Percentiles rank a stretch among this genome's conserved stretches.
Conservation (phyloP, 2,329 filamentous ascomycete genomes). For the Penicillium sp. region DNA sequence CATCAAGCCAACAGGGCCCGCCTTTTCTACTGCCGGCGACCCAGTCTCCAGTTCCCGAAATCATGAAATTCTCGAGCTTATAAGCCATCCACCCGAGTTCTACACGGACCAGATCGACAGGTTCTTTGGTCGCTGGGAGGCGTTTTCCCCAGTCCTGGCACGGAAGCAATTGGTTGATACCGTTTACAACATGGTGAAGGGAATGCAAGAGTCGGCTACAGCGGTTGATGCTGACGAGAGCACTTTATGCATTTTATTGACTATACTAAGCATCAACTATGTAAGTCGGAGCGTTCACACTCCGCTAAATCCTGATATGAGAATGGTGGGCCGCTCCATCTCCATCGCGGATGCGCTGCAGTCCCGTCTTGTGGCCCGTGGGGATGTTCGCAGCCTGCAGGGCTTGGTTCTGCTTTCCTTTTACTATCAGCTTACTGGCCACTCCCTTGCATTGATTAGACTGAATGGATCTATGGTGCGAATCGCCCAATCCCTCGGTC, state of each 20-base stretch:
- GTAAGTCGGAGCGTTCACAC: background rate
- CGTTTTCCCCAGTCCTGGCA: background rate
- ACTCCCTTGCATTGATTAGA: background rate
- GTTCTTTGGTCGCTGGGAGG: background rate
- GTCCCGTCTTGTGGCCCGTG: background rate
- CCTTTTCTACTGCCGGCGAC: background rate
- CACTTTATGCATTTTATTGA: background rate
- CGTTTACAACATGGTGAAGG: background rate
- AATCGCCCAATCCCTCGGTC: background rate
- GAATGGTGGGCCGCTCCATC: background rate
- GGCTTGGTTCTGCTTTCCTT: background rate
- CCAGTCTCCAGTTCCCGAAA: background rate
- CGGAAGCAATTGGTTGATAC: background rate
- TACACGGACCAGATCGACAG: background rate
- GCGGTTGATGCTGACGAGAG: background rate
- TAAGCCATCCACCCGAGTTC: background rate
- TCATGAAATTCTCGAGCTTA: background rate
- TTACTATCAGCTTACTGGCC: background rate
- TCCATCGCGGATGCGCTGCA: background rate
- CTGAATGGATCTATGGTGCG: background rate
- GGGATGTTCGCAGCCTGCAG: background rate
- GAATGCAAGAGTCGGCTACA: background rate
- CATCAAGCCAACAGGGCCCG: background rate
- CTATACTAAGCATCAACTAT: background rate
- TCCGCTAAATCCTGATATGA: background rate